Conservation (phyloP, 257 asterid species). For the Solanum stenotomum region DNA sequence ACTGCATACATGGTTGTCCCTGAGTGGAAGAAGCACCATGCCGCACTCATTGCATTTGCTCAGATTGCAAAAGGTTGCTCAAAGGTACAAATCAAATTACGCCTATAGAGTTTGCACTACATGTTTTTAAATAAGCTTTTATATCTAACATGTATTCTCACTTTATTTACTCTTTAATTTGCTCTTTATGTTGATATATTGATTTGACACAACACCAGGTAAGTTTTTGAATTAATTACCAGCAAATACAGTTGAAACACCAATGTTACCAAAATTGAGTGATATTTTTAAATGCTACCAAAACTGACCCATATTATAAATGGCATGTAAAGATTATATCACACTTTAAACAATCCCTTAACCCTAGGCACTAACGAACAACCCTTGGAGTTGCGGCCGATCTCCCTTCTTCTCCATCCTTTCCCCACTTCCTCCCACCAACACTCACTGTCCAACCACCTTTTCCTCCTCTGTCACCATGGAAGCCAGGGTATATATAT, state of each 20-base stretch:
- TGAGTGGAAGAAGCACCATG: slow-evolving; percentile 88
- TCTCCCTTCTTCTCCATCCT: not conserved
- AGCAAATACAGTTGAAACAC: not conserved
- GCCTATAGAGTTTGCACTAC: not conserved
- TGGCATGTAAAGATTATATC: not conserved
- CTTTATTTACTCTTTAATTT: not conserved
- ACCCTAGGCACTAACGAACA: not conserved
- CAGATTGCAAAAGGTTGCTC: slow-evolving; percentile 91
- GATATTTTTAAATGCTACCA: not conserved
- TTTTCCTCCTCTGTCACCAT: not conserved
- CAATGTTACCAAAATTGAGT: not conserved
- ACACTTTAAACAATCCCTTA: not conserved
- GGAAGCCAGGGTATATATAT: not conserved
- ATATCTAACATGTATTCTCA: not conserved
- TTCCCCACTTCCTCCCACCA: not conserved
- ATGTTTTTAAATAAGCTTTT: not conserved
- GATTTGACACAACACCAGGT: not conserved
- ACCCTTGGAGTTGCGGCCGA: not conserved
- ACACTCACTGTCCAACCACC: not conserved
- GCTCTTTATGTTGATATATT: not conserved
- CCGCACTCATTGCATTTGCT: slow-evolving; percentile 82
- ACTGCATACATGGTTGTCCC: slow-evolving; percentile 59
- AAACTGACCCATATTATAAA: not conserved
- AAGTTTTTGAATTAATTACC: not conserved
- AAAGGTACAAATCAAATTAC: slow-evolving; percentile 35